Conservation (phyloP, 2,329 filamentous ascomycete species). For the Xylaria arbuscula region DNA sequence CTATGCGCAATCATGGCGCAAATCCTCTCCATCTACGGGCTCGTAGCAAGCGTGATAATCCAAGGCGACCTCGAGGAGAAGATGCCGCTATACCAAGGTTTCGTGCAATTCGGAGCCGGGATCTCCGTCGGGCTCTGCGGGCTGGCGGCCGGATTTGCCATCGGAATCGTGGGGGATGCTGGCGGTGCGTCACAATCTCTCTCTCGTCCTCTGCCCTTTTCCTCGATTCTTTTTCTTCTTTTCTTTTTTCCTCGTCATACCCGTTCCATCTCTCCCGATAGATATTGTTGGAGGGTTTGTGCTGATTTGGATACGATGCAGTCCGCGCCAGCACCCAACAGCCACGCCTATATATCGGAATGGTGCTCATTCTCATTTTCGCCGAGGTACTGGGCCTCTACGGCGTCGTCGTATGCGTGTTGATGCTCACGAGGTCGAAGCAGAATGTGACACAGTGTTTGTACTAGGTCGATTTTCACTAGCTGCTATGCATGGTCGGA, state of each 20-base stretch:
- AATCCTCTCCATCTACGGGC: constrained; percentile 61
- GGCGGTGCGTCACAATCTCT: constrained; percentile 52
- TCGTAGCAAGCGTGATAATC: constrained; percentile 60
- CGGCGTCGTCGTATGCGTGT: constrained; percentile 55
- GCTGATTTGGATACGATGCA: constrained; percentile 32
- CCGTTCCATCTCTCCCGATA: too few species aligned
- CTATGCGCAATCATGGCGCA: constrained; percentile 61
- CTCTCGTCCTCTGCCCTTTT: not conserved
- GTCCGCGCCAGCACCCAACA: constrained; percentile 61
- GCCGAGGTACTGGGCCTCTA: constrained; percentile 57
- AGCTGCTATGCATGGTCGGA: not conserved
- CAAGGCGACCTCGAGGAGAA: constrained; percentile 54
- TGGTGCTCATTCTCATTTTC: constrained; percentile 62
- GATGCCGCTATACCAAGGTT: constrained; percentile 57
- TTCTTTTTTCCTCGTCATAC: too few species aligned
- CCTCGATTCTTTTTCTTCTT: not conserved
- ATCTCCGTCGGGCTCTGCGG: constrained; percentile 58
- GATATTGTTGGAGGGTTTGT: not conserved
- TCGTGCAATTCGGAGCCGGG: constrained; percentile 58
- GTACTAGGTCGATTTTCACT: constrained; percentile 44
- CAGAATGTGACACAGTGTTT: constrained; percentile 54
- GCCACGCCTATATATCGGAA: constrained; percentile 59
- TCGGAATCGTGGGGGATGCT: constrained; percentile 60
- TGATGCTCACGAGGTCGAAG: constrained; percentile 60
- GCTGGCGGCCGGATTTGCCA: constrained; percentile 59